Conservation (phyloP, 805 yeast species). For the Suhomyces sp. region DNA sequence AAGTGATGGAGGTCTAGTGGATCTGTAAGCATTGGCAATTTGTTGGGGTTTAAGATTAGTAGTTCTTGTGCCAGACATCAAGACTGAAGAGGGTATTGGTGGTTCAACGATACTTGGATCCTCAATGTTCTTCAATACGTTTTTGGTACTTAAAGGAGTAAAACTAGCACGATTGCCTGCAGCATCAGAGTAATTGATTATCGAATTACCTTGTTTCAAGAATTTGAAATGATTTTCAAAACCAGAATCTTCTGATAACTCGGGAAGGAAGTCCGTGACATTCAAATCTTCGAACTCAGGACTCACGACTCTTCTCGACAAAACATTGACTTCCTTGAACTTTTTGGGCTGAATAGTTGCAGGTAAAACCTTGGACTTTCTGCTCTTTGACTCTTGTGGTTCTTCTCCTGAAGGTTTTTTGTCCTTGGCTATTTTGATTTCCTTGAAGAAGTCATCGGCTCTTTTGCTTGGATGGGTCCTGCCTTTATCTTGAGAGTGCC, state of each 20-base stretch:
- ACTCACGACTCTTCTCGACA: constrained; percentile 41
- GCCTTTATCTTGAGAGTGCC: constrained; percentile 39
- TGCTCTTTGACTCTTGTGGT: not conserved
- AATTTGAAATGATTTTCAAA: constrained; percentile 43
- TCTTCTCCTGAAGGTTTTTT: not conserved
- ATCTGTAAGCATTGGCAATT: not conserved
- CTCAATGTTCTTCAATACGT: constrained; percentile 26
- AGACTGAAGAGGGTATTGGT: constrained; percentile 9
- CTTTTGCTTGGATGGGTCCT: constrained; percentile 7
- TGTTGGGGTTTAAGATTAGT: constrained; percentile 4
- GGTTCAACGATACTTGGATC: constrained; percentile 16
- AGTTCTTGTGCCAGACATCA: constrained; percentile 4
- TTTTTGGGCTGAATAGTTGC: constrained; percentile 25
- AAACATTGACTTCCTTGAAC: constrained; percentile 41
- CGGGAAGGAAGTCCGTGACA: constrained; percentile 44
- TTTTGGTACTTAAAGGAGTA: constrained; percentile 28
- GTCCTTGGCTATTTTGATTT: constrained; percentile 1
- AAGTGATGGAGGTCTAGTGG: not conserved
- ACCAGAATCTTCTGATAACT: constrained; percentile 47
- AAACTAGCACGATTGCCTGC: constrained; percentile 19
- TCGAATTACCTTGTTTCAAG: constrained; percentile 19
- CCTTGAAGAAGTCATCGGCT: constrained; percentile 11
- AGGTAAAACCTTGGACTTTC: constrained; percentile 20
- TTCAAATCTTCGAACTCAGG: constrained; percentile 42
- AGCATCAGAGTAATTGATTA: constrained; percentile 13